These are phyloP conservation scores for Myxozyma kluyveri DNA, from an alignment of 805 yeast genomes.

Conservation along the genomic window DNA sequence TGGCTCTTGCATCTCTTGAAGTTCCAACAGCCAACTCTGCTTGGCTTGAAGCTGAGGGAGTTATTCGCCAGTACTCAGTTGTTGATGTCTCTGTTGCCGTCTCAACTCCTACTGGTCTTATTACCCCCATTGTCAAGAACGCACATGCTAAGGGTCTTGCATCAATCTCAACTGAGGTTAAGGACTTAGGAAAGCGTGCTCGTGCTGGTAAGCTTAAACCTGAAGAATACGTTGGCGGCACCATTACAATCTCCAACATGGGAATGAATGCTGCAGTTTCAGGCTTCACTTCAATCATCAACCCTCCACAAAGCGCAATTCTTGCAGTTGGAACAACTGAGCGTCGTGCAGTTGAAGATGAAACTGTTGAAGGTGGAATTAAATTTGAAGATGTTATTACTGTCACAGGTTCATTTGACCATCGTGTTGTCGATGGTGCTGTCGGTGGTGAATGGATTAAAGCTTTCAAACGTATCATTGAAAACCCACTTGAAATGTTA, in stretches of 20 bases:
- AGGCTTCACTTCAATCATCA: slow-evolving; percentile 91
- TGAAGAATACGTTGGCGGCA: slow-evolving; percentile 99
- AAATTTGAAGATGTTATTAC: slow-evolving; percentile 87
- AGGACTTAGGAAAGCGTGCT: slow-evolving; percentile 95
- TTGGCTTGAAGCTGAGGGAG: slow-evolving; percentile 85
- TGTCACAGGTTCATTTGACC: slow-evolving; percentile 96
- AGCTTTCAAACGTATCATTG: slow-evolving; percentile 85
- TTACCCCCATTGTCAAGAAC: slow-evolving; percentile 90
- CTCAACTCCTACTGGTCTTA: slow-evolving; percentile 94
- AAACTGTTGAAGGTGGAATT: slow-evolving; percentile 74
- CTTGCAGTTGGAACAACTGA: slow-evolving; percentile 91
- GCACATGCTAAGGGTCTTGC: slow-evolving; percentile 87
- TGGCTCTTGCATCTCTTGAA: slow-evolving; percentile 82
- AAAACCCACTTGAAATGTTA: slow-evolving; percentile 92
- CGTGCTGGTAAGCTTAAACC: slow-evolving; percentile 89
- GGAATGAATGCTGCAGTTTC: slow-evolving; percentile 97
- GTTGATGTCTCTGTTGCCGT: slow-evolving; percentile 99
- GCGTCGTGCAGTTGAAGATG: slow-evolving; percentile 88
- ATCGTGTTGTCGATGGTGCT: slow-evolving; percentile 96
- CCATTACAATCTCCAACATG: slow-evolving; percentile 95
- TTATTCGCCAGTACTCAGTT: slow-evolving; percentile 84
- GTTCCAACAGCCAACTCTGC: slow-evolving; percentile 93
- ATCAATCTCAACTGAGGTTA: slow-evolving; percentile 74
- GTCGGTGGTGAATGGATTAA: slow-evolving; percentile 95
- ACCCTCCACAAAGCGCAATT: slow-evolving; percentile 96